Conservation (phyloP, 805 yeast genomes). For the Ogataea paradorogensis region DNA sequence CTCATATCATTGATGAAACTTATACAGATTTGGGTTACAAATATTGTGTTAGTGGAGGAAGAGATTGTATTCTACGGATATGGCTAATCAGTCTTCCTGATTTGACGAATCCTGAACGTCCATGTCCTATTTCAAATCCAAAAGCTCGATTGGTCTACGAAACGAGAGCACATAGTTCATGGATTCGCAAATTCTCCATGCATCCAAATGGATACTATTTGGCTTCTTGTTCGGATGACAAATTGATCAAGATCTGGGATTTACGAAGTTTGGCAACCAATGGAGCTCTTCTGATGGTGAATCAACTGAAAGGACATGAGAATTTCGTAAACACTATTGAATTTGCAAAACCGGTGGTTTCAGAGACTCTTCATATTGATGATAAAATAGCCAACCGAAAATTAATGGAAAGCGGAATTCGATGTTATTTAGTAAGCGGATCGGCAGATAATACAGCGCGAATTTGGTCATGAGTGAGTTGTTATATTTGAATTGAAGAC, state of each 20-base stretch:
- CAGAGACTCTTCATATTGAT: constrained; percentile 12
- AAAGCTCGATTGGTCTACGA: constrained; percentile 58
- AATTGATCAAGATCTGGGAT: constrained; percentile 77
- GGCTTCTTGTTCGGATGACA: constrained; percentile 77
- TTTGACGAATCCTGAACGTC: constrained; percentile 38
- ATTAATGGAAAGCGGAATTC: constrained; percentile 44
- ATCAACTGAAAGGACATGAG: constrained; percentile 57
- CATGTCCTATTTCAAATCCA: constrained; percentile 52
- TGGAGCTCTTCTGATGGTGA: constrained; percentile 25
- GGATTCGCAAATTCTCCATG: constrained; percentile 70
- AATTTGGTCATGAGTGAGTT: constrained; percentile 43
- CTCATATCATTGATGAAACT: constrained; percentile 23
- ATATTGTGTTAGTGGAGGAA: constrained; percentile 73
- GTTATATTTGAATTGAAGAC: constrained; percentile 10
- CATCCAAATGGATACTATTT: constrained; percentile 77
- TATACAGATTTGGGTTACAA: constrained; percentile 53
- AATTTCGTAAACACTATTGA: constrained; percentile 68
- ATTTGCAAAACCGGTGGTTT: constrained; percentile 49
- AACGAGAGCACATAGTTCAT: constrained; percentile 74
- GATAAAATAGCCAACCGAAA: constrained; percentile 28
- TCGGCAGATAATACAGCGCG: constrained; percentile 55
- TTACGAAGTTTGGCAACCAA: constrained; percentile 31
- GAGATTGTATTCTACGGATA: constrained; percentile 70
- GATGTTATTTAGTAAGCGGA: constrained; percentile 65
- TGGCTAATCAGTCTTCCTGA: constrained; percentile 78